Percentiles rank a stretch among this genome's conserved stretches.
These are phyloP conservation scores for Dryadomyces sulphureus DNA, from an alignment of 2,329 filamentous ascomycete species.

Conservation along the genomic window DNA sequence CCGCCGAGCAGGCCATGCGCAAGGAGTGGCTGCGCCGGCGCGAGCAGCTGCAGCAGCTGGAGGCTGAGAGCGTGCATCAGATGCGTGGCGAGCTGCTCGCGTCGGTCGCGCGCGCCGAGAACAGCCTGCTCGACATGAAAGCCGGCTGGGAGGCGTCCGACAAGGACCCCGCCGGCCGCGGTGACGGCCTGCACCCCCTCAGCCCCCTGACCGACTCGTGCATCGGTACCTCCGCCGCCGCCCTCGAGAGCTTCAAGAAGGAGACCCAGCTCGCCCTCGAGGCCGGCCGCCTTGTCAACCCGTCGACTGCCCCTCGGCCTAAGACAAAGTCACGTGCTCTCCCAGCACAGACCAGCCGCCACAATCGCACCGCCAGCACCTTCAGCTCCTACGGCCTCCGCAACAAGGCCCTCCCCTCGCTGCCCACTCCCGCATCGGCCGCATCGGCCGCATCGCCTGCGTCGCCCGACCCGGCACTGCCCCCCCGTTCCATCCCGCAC, in stretches of 20 bases:
- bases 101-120: slow-evolving; percentile 8
- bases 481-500: background rate
- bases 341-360: background rate
- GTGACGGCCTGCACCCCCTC: background rate
- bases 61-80: slow-evolving; percentile 8
- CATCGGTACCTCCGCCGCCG: background rate
- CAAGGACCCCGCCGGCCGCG: background rate
- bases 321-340: background rate
- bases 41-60: background rate
- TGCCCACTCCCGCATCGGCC: background rate
- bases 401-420: background rate
- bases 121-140: slow-evolving; percentile 5
- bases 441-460: too few relatives aligned
- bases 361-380: background rate
- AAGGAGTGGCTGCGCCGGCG: background rate
- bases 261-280: background rate
- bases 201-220: background rate
- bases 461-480: background rate
- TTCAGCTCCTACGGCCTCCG: background rate
- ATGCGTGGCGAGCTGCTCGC: slow-evolving; percentile 5
- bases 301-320: background rate
- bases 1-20: background rate
- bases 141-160: background rate
- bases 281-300: background rate
- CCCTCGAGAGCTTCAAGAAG: background rate